Evolutionary conservation across 192 early-diverging fungal species (phyloP), one percentile per base, ranked within the genome.

Genomic region (Coemansia sp.): DNA sequence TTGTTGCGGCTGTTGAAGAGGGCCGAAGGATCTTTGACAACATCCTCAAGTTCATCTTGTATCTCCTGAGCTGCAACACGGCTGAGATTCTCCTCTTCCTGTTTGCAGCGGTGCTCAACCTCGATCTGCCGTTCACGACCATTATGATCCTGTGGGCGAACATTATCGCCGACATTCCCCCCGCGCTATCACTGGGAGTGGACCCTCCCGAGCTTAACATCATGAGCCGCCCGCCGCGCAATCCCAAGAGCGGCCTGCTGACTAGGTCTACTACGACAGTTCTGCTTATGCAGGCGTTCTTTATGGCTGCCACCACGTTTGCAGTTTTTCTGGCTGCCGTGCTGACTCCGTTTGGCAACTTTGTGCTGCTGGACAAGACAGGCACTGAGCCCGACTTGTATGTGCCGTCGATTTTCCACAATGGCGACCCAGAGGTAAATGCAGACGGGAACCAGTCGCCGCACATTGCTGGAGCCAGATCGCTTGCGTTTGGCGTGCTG

Each of bases 121-220:
- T 92, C n/a, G 88, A 89, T 1, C 69, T 92, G 33, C 95, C 95
- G 0, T 95, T 96, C 59, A 91, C 94, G 1, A 93, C 89, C 0
- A 96, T 95, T 43, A 92, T 94, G 88, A 96, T 97, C 79, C 81
- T 97, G 48, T 95, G 91, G 91, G 95, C 95, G 5, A 99, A 99
- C 76, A 96, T 99, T 42, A 94, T 97, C 73, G 95, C 95, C 56
- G 95, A 97, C 83, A 88, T 97, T 20, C 96, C 96, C 34, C 95
- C 96, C 37, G 94, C 96, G 1, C 88, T 97, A 84, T 92, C 94
- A 9, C 84, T 99, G 53, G 95, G 95, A 40, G 83, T 96, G 33
- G 96, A 99, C 61, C 91, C 91, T 23, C 86, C 86, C 9, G 95
- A 99, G 79, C 73, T 69, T 28, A 89, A 90, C 64, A 86, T 97